Base-by-base conservation (phyloP, 129 eudicot genomes). In the Dittrichia graveolens region DNA sequence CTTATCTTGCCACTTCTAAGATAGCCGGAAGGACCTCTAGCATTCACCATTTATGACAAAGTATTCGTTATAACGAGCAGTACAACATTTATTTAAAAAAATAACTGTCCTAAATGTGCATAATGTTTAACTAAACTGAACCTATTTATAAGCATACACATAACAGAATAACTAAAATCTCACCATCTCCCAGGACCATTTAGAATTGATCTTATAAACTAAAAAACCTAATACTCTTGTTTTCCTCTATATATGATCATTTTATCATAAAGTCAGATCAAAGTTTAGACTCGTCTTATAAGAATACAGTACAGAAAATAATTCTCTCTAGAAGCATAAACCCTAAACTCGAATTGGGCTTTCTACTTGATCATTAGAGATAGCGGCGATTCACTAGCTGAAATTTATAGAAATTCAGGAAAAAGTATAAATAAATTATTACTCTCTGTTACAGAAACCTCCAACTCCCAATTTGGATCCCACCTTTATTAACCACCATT, bases 401-500 rank as follows among this genome's bases (percentile, higher is more conserved):
- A 70, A 69, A 69, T n/a, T 14, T 39, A 45, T 5, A 50, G 5
- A 46, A 40, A 57, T 13, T 48, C 8, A 37, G 57, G 18, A 52
- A 39, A 15, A 61, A 61, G 3, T 11, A 44, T 43, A 71, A 38
- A 18, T 6, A 15, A 11, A 5, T 10, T 6, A 31, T 77, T 77
- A 86, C 92, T 65, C 85, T 69, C 66, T 73, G 43, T 62, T 72
- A 42, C 69, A 31, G 39, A 64, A 79, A 13, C 92, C 92, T 59
- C 87, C 89, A 42, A 87, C 40, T 49, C 87, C 87, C n/a, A 87
- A 76, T 65, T 81, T 69, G 12, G 83, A 59, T 42, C 38, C 83
- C 4, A 75, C 77, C 79, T 73, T 74, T 38, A 81, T 69, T 37
- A 87, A 83, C 92, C 89, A 87, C 92, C 89, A 87, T 24, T 81